These are phyloP conservation scores for Phytophthora aleatoria DNA, from an alignment of 352 stramenopile genomes.

Conservation along the genomic window DNA sequence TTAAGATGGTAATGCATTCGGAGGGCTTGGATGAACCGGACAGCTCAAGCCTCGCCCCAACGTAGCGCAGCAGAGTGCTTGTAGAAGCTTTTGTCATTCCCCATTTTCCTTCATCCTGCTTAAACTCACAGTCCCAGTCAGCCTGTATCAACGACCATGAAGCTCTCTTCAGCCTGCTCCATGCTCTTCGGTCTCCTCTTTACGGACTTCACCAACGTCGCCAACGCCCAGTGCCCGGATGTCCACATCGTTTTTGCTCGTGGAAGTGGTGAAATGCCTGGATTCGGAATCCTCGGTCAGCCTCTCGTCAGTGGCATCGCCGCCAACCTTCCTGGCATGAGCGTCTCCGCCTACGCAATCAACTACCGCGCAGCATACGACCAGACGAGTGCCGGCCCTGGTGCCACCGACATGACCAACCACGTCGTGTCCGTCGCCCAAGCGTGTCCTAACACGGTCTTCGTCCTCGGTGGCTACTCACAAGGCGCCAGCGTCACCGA, in stretches of 20 bases:
- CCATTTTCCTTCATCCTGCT: too few relatives aligned
- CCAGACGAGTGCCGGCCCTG: too few relatives aligned
- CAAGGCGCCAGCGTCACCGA: slow-evolving; percentile 39
- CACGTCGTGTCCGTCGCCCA: slow-evolving; percentile 30
- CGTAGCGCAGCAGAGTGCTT: too few relatives aligned
- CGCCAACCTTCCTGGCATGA: slow-evolving; percentile 36
- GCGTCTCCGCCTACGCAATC: slow-evolving; percentile 40
- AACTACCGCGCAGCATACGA: slow-evolving; percentile 29
- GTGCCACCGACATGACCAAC: slow-evolving; percentile 33
- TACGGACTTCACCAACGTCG: too few relatives aligned
- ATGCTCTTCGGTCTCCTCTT: neutral
- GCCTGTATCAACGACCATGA: neutral
- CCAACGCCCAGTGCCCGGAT: slow-evolving; percentile 26
- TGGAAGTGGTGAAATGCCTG: slow-evolving; percentile 34
- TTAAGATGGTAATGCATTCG: too few relatives aligned
- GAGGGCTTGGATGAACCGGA: too few relatives aligned
- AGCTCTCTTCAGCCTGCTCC: neutral
- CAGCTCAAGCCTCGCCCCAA: too few relatives aligned
- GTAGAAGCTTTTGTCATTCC: too few relatives aligned
- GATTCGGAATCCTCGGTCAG: slow-evolving; percentile 36
- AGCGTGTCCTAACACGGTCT: slow-evolving; percentile 38
- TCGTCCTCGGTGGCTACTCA: slow-evolving; percentile 38
- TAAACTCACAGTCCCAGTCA: too few relatives aligned
- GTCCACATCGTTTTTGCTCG: slow-evolving; percentile 38
- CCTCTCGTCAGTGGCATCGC: slow-evolving; percentile 38